Conservation (phyloP, 176 grass and related monocot species). For the Avena eriantha region DNA sequence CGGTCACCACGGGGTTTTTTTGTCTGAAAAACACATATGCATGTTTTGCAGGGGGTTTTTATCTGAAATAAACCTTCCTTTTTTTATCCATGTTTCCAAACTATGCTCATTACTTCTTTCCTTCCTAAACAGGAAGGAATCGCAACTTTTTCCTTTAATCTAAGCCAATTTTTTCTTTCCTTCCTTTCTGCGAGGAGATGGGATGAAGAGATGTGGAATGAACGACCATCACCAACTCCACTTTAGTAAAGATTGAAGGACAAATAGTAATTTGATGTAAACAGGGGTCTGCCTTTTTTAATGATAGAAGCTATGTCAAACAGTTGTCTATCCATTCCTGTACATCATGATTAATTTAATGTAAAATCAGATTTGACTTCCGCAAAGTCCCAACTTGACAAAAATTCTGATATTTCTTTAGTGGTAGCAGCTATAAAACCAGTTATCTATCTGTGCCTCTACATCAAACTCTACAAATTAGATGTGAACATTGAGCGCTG, state of each 20-base stretch:
- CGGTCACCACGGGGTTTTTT: no score
- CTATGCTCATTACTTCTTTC: no score
- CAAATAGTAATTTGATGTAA: not conserved
- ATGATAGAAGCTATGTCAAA: constrained; percentile 17
- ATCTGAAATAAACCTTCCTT: no score
- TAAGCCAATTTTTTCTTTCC: no score
- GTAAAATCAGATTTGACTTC: constrained; percentile 12
- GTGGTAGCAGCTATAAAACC: not conserved
- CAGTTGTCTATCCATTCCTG: not conserved
- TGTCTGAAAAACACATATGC: no score
- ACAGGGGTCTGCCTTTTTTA: not conserved
- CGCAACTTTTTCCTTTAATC: no score
- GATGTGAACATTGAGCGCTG: not conserved
- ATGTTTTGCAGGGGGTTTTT: no score
- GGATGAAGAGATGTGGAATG: no score
- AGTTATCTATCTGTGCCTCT: not conserved
- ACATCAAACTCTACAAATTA: not conserved
- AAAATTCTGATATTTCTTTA: constrained; percentile 6
- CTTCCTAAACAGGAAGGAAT: no score
- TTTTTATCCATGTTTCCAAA: no score
- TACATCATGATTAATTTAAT: constrained; percentile 31
- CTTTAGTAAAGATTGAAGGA: not conserved
- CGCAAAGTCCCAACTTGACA: constrained; percentile 2
- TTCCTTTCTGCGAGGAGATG: no score
- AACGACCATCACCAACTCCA: no score